Percentiles rank a stretch among this genome's conserved stretches.
Conservation (phyloP, 306 rosid genomes). For the Rosa rugosa region DNA sequence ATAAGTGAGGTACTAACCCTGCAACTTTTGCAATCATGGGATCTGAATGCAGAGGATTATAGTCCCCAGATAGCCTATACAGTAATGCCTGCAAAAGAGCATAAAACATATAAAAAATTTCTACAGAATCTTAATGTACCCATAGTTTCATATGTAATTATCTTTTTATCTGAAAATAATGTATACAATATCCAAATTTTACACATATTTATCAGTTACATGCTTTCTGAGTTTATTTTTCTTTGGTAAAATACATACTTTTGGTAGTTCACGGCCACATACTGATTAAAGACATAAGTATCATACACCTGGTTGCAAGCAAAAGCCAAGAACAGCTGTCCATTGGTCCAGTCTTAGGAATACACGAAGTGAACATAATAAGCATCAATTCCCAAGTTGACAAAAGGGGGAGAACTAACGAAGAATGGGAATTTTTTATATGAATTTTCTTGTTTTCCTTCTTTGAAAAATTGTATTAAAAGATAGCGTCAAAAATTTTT, state of each 20-base stretch:
- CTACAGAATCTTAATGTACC: background rate
- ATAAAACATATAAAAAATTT: background rate
- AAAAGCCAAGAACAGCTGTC: background rate
- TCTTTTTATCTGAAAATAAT: background rate
- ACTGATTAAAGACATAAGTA: background rate
- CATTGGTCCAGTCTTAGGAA: background rate
- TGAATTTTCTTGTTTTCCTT: no score
- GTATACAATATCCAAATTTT: background rate
- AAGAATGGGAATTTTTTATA: background rate
- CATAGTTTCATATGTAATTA: background rate
- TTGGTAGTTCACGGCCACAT: background rate
- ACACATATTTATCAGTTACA: background rate
- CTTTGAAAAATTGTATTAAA: no score
- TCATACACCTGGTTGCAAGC: background rate
- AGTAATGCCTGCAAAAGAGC: slow-evolving; percentile 78
- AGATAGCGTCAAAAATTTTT: no score
- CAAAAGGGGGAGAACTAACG: background rate
- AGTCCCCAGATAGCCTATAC: slow-evolving; percentile 84
- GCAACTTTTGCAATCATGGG: slow-evolving; percentile 78
- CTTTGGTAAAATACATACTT: background rate
- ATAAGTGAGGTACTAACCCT: slow-evolving; percentile 62
- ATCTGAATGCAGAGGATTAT: slow-evolving; percentile 95
- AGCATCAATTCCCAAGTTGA: background rate
- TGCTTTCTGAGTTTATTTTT: background rate
- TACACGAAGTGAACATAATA: background rate